These are phyloP conservation scores for Saccharomycopsis sp. DNA, from an alignment of 805 yeast genomes.

Conservation along the genomic window DNA sequence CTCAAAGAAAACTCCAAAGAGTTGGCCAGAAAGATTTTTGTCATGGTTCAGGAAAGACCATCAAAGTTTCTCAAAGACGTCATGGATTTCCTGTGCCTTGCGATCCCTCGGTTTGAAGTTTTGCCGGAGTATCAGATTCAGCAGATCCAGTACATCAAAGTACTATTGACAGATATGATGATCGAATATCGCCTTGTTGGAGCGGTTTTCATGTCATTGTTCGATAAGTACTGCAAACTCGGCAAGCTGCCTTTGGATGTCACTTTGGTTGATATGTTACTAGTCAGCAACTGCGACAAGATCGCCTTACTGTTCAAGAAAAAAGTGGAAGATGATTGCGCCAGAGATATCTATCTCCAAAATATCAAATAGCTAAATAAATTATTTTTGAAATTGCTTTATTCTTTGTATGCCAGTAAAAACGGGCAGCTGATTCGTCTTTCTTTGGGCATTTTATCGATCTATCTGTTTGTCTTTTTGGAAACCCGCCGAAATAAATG, in stretches of 20 bases:
- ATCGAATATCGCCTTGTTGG: neutral
- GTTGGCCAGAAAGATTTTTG: neutral
- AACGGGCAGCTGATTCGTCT: too few relatives aligned
- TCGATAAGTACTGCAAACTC: neutral
- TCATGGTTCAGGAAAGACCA: neutral
- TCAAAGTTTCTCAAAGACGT: neutral
- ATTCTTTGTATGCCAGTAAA: too few relatives aligned
- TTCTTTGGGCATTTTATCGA: too few relatives aligned
- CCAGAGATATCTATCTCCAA: neutral
- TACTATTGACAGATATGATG: neutral
- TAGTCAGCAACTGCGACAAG: neutral
- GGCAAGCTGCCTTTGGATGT: neutral
- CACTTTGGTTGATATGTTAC: neutral
- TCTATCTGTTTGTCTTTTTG: too few relatives aligned
- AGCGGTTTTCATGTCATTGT: neutral
- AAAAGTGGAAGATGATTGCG: neutral
- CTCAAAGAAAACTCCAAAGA: neutral
- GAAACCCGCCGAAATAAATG: too few relatives aligned
- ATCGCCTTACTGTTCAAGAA: neutral
- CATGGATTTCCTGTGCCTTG: neutral
- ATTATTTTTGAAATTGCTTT: too few relatives aligned
- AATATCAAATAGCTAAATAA: too few relatives aligned
- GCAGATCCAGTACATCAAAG: neutral
- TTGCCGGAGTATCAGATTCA: neutral
- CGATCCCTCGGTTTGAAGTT: neutral